Percentiles rank a stretch among this genome's conserved stretches.
Conservation (phyloP, 2,329 filamentous ascomycete genomes). For the Fusarium fujikuroi region DNA sequence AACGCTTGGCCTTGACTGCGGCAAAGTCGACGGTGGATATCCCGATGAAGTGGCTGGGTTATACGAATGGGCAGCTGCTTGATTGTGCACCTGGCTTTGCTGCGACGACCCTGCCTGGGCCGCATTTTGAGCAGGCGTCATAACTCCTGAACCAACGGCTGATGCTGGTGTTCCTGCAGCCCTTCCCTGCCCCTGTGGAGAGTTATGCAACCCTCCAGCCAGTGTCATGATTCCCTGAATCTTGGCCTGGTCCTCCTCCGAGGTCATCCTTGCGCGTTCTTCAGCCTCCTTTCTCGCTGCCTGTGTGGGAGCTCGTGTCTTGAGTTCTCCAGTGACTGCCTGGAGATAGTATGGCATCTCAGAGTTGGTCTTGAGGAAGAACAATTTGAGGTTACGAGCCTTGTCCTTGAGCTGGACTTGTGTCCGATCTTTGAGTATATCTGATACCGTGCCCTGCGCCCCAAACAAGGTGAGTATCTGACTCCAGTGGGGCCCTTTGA, state of each 20-base stretch:
- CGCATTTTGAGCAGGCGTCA: conserved; percentile 49
- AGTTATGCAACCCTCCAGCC: conserved; percentile 62
- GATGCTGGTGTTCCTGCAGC: conserved; percentile 38
- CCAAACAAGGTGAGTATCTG: conserved; percentile 90
- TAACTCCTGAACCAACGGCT: conserved; percentile 45
- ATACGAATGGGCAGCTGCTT: conserved; percentile 26
- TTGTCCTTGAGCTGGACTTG: conserved; percentile 95
- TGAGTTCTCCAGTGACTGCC: conserved; percentile 88
- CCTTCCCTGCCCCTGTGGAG: conserved; percentile 47
- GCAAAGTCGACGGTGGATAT: conserved; percentile 43
- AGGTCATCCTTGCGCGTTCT: conserved; percentile 67
- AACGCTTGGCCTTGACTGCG: conserved; percentile 41
- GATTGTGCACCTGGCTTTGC: conserved; percentile 29
- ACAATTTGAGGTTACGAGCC: conserved; percentile 87
- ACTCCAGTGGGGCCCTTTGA: conserved; percentile 93
- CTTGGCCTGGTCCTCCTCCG: conserved; percentile 69
- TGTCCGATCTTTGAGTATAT: conserved; percentile 87
- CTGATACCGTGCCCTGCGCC: conserved; percentile 79
- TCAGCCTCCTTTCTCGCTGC: conserved; percentile 76
- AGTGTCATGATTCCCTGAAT: conserved; percentile 70
- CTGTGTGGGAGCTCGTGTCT: conserved; percentile 82
- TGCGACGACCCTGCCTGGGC: conserved; percentile 44
- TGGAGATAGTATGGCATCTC: conserved; percentile 91
- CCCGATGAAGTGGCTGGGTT: conserved; percentile 36
- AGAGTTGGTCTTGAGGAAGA: conserved; percentile 90